Evolutionary conservation across 2,329 filamentous ascomycete species (phyloP).

Genomic region (Aspergillus sp.): DNA sequence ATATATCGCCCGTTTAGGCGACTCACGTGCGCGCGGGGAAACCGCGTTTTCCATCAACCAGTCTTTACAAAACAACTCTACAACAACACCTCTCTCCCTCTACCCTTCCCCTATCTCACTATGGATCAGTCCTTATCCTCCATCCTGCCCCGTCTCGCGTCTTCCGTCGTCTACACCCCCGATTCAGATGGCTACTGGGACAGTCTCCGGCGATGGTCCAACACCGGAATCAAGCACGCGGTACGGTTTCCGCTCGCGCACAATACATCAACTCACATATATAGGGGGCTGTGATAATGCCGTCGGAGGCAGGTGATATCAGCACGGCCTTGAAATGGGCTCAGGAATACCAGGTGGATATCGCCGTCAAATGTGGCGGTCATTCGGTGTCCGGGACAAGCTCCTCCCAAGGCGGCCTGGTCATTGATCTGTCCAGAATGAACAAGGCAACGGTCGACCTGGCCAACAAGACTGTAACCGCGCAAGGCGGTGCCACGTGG

Average conservation of each 20-base stretch:
- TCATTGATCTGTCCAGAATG: constrained; percentile 49
- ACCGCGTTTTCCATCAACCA: no score
- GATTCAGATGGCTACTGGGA: constrained; percentile 15
- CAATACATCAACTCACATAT: constrained; percentile 1
- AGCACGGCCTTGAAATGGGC: constrained; percentile 39
- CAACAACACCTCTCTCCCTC: no score
- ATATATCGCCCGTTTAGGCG: no score
- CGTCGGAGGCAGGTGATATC: constrained; percentile 33
- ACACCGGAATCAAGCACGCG: constrained; percentile 20
- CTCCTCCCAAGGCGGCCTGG: constrained; percentile 46
- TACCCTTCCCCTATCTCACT: no score
- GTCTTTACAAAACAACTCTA: no score
- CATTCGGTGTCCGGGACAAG: constrained; percentile 47
- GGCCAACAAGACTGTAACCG: constrained; percentile 37
- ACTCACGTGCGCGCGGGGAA: no score
- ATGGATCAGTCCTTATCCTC: no score
- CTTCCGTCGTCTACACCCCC: constrained; percentile 12
- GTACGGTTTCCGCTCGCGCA: constrained; percentile 8
- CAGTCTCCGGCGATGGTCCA: constrained; percentile 20
- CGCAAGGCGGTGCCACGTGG: constrained; percentile 48
- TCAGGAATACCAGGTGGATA: constrained; percentile 19
- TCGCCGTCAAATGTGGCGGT: constrained; percentile 22
- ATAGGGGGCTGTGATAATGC: constrained; percentile 39
- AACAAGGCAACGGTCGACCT: constrained; percentile 42
- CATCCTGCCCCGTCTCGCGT: no score